phyloP scores from a whole-genome alignment of 148 eudicot species.

The Chenopodium quinoa region DNA sequence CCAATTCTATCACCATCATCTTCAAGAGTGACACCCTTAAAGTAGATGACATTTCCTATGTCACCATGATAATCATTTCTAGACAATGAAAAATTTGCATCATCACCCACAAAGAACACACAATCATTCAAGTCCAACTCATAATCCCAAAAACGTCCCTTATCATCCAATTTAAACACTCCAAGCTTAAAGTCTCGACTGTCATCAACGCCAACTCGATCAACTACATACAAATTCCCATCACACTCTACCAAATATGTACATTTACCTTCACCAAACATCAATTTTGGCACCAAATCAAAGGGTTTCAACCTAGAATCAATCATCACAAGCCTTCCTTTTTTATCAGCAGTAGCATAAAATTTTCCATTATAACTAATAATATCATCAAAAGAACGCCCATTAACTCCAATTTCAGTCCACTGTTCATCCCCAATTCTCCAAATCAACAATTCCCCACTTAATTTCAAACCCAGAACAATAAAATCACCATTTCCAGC shows the following conservation, averaged over 20 bases:
- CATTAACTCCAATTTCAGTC: conserved; percentile 4
- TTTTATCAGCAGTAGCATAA: conserved; percentile 24
- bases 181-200: neutral
- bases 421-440: conserved; percentile 14
- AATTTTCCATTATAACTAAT: conserved; percentile 15
- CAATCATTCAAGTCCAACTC: conserved; percentile 18
- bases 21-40: neutral
- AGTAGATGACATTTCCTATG: neutral
- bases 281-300: conserved; percentile 15
- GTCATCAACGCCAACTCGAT: neutral
- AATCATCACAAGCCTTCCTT: conserved; percentile 24
- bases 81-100: neutral
- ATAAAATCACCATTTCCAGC: conserved; percentile 3
- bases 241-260: conserved; percentile 22
- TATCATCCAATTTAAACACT: conserved; percentile 32
- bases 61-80: neutral
- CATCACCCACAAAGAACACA: conserved; percentile 14
- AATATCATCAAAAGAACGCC: conserved; percentile 15
- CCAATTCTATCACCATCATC: neutral
- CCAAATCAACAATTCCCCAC: conserved; percentile 8
- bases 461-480: conserved; percentile 9
- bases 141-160: conserved; percentile 31
- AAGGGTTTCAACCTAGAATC: conserved; percentile 17
- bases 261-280: conserved; percentile 11
- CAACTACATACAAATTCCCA: conserved; percentile 21